phyloP scores from a whole-genome alignment of 352 stramenopile species.

The Pythium rhizo-oryzae region DNA sequence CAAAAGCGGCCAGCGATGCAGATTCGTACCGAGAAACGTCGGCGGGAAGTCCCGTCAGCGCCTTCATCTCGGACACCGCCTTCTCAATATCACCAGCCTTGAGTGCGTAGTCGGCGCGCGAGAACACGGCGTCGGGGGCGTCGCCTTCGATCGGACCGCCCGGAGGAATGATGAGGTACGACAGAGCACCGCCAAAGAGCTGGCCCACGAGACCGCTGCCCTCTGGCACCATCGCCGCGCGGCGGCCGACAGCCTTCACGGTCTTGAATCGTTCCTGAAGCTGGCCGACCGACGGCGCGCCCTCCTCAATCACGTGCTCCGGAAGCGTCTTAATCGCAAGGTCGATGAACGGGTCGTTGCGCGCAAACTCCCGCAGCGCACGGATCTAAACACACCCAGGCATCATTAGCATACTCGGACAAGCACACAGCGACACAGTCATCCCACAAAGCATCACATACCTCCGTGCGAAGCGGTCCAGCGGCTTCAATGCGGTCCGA shows the following conservation, averaged over 20 bases:
- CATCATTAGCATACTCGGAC: neutral
- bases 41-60: constrained; percentile 60
- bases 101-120: constrained; percentile 81
- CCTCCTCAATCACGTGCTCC: constrained; percentile 58
- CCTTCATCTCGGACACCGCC: constrained; percentile 71
- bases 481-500: constrained; percentile 83
- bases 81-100: constrained; percentile 80
- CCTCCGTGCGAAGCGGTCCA: constrained; percentile 64
- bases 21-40: constrained; percentile 57
- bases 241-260: constrained; percentile 73
- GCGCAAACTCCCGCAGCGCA: constrained; percentile 64
- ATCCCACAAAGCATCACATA: constrained; percentile 6
- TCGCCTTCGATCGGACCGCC: constrained; percentile 73
- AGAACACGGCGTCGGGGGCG: constrained; percentile 77
- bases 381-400: constrained; percentile 40
- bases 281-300: constrained; percentile 71
- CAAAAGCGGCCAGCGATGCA: neutral
- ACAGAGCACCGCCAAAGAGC: constrained; percentile 68
- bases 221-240: constrained; percentile 68
- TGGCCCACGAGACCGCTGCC: constrained; percentile 73
- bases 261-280: constrained; percentile 85
- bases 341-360: constrained; percentile 79
- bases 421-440: too few relatives aligned
- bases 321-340: constrained; percentile 65
- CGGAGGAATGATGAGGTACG: constrained; percentile 76